phyloP scores from a whole-genome alignment of 257 asterid species.

The Coffea canephora region DNA sequence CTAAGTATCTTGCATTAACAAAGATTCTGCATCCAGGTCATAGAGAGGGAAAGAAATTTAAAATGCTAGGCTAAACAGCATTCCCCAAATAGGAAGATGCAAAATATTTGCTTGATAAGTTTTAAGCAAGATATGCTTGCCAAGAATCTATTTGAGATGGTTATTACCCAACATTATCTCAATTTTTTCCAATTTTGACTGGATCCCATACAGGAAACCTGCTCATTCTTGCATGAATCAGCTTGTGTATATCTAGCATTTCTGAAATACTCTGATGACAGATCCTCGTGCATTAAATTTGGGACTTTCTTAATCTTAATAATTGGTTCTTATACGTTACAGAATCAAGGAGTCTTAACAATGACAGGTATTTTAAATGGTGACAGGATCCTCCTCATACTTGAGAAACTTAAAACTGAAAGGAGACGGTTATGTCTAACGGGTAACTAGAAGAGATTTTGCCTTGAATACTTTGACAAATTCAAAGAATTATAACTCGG shows the following conservation, averaged over 20 bases:
- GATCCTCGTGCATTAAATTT: not conserved
- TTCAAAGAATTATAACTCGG: not conserved
- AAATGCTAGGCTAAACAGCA: not conserved
- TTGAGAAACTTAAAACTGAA: not conserved
- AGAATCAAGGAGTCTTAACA: not conserved
- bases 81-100: not conserved
- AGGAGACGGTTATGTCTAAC: not conserved
- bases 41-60: not conserved
- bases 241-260: not conserved
- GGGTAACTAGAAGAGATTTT: not conserved
- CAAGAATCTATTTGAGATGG: not conserved
- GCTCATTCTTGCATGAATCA: not conserved
- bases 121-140: not conserved
- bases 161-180: not conserved
- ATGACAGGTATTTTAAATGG: not conserved
- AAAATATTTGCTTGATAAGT: not conserved
- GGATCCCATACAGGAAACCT: not conserved
- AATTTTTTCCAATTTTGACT: not conserved
- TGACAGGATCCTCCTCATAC: not conserved
- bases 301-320: not conserved
- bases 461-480: not conserved
- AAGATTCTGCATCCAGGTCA: not conserved
- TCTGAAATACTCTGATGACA: not conserved
- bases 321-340: not conserved
- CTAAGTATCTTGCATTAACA: not conserved